phyloP scores from a whole-genome alignment of 192 early-diverging fungal species.

The Podila verticillata region DNA sequence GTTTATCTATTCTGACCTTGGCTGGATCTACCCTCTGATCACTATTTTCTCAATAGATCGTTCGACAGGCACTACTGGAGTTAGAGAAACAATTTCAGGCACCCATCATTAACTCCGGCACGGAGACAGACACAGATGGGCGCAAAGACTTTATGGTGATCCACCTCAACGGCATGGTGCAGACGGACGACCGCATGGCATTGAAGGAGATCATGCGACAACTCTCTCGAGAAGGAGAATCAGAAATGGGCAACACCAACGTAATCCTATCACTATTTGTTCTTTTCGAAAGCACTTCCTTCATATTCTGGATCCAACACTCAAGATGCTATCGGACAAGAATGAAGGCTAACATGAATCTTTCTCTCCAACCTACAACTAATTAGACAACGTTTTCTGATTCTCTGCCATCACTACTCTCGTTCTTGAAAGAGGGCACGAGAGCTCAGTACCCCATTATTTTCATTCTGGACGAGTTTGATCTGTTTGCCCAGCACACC shows the following conservation, averaged over 20 bases:
- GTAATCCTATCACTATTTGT: slow-evolving; percentile 12
- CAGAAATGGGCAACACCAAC: slow-evolving; percentile 56
- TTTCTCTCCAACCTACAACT: slow-evolving; percentile 16
- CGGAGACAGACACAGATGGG: not conserved
- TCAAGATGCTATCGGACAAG: not conserved
- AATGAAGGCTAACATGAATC: not conserved
- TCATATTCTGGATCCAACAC: no score
- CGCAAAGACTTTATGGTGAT: slow-evolving; percentile 70
- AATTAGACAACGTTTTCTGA: slow-evolving; percentile 76
- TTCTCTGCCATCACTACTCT: slow-evolving; percentile 69
- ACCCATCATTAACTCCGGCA: not conserved
- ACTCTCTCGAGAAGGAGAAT: slow-evolving; percentile 67
- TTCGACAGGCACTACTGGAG: slow-evolving; percentile 54
- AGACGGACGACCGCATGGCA: slow-evolving; percentile 85
- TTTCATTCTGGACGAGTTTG: slow-evolving; percentile 94
- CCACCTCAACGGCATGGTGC: slow-evolving; percentile 78
- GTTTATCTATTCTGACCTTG: no score
- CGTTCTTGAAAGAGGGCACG: slow-evolving; percentile 68
- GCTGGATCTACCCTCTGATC: no score
- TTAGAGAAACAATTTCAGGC: slow-evolving; percentile 29
- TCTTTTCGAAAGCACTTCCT: not conserved
- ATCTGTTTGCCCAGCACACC: slow-evolving; percentile 90
- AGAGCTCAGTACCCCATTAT: slow-evolving; percentile 71
- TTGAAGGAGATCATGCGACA: slow-evolving; percentile 86
- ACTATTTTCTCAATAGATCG: slow-evolving; percentile 27